Conservation (phyloP, 495 filamentous ascomycete species). For the Hypoxylon cercidicola region DNA sequence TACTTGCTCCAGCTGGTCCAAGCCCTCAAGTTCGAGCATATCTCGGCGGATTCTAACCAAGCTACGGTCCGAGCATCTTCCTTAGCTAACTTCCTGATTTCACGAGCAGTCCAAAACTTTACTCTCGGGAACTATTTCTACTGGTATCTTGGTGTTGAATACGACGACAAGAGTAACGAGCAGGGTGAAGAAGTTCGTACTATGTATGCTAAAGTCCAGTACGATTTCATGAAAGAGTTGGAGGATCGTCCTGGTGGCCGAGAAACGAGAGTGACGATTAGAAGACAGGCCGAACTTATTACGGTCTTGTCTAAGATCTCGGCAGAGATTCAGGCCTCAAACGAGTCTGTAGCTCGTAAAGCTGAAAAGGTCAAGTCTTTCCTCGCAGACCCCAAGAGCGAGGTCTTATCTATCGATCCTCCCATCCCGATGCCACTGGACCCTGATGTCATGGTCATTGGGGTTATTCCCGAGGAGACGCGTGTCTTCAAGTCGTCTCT, state of each 20-base stretch:
- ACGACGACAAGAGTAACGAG: slow-evolving; percentile 79
- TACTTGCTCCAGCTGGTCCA: slow-evolving; percentile 97
- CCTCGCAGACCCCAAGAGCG: slow-evolving; percentile 89
- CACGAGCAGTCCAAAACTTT: slow-evolving; percentile 83
- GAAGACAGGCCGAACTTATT: slow-evolving; percentile 90
- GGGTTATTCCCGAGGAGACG: slow-evolving; percentile 84
- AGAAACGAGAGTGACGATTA: slow-evolving; percentile 77
- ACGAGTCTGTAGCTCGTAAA: slow-evolving; percentile 79
- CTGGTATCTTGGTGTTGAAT: slow-evolving; percentile 98
- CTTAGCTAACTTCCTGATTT: slow-evolving; percentile 88
- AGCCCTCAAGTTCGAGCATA: slow-evolving; percentile 93
- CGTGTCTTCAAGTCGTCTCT: slow-evolving; percentile 96
- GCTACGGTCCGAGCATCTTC: slow-evolving; percentile 83
- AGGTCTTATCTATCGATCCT: slow-evolving; percentile 82
- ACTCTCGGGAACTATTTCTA: slow-evolving; percentile 93
- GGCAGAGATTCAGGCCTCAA: slow-evolving; percentile 84
- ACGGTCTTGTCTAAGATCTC: slow-evolving; percentile 88
- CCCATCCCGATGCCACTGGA: slow-evolving; percentile 90
- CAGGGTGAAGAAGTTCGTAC: slow-evolving; percentile 77
- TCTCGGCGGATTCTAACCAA: slow-evolving; percentile 65
- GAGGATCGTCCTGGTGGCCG: slow-evolving; percentile 68
- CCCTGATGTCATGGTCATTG: slow-evolving; percentile 79
- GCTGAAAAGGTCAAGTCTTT: slow-evolving; percentile 83
- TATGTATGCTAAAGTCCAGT: slow-evolving; percentile 90
- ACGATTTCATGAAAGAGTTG: slow-evolving; percentile 92